These are phyloP conservation scores for Talaromyces piceae DNA, from an alignment of 2,329 filamentous ascomycete species.

Conservation along the genomic window DNA sequence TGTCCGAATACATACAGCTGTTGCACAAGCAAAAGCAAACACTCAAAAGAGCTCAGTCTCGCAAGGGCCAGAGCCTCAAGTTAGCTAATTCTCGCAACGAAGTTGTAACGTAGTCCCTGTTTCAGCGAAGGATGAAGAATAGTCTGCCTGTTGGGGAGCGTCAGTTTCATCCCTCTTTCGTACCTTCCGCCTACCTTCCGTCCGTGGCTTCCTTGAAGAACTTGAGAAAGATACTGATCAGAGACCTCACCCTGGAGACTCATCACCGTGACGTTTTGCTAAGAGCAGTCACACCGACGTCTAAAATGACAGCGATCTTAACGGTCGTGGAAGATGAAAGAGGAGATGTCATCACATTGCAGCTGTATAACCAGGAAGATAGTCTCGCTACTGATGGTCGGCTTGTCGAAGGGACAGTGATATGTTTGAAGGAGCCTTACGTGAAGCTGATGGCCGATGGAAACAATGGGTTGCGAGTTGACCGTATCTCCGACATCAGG, in stretches of 20 bases:
- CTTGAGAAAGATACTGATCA: conserved; percentile 23
- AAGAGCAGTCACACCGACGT: conserved; percentile 22
- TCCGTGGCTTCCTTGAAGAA: conserved; percentile 10
- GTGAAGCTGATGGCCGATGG: conserved; percentile 37
- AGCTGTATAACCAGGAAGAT: conserved; percentile 37
- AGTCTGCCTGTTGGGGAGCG: not conserved
- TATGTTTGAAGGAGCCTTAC: conserved; percentile 50
- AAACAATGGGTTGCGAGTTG: conserved; percentile 42
- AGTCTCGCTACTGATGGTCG: conserved; percentile 27
- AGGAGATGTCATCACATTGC: conserved; percentile 27
- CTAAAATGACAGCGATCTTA: conserved; percentile 26
- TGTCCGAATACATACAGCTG: conserved; percentile 10
- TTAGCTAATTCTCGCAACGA: conserved; percentile 13
- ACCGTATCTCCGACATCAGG: conserved; percentile 46
- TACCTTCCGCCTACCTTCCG: conserved; percentile 16
- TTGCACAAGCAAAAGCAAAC: conserved; percentile 10
- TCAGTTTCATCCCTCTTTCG: conserved; percentile 9
- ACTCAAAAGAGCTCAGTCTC: conserved; percentile 12
- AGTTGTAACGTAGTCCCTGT: conserved; percentile 14
- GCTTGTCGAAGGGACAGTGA: conserved; percentile 26
- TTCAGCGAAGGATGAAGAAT: conserved; percentile 10
- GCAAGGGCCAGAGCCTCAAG: conserved; percentile 11
- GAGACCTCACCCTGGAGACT: conserved; percentile 30
- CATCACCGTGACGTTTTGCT: conserved; percentile 35
- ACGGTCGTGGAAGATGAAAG: conserved; percentile 36